These are phyloP conservation scores for Copromyces sp. DNA, from an alignment of 495 filamentous ascomycete genomes.

Conservation along the genomic window DNA sequence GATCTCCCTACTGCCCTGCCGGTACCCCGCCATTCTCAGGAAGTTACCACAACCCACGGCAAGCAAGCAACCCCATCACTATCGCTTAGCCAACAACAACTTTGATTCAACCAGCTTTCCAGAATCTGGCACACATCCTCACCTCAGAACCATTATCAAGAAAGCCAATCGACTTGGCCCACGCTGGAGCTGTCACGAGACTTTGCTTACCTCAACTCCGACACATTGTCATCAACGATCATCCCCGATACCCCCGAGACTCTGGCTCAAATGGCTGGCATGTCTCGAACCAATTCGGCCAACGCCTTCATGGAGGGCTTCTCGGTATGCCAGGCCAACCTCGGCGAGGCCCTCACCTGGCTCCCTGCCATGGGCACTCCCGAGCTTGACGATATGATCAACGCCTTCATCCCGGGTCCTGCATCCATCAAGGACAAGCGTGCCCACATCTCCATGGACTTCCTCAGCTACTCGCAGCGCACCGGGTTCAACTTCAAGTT, in stretches of 20 bases:
- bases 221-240: not conserved
- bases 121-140: not conserved
- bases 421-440: conserved; percentile 43
- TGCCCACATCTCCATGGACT: conserved; percentile 43
- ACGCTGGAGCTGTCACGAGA: not conserved
- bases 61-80: not conserved
- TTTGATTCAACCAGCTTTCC: not conserved
- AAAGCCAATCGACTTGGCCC: not conserved
- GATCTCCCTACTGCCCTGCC: not conserved
- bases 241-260: not conserved
- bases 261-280: conserved; percentile 20
- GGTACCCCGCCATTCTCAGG: not conserved
- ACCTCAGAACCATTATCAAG: not conserved
- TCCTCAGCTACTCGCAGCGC: conserved; percentile 34
- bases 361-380: conserved; percentile 42
- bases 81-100: not conserved
- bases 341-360: conserved; percentile 43
- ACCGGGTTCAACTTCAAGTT: conserved; percentile 42
- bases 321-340: conserved; percentile 37
- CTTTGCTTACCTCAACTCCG: not conserved
- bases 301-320: conserved; percentile 32
- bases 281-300: conserved; percentile 30
- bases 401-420: conserved; percentile 39
- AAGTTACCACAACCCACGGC: not conserved
- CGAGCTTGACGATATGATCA: conserved; percentile 43